Conservation (phyloP, 805 yeast genomes). For the Scheffersomyces stipitis region DNA sequence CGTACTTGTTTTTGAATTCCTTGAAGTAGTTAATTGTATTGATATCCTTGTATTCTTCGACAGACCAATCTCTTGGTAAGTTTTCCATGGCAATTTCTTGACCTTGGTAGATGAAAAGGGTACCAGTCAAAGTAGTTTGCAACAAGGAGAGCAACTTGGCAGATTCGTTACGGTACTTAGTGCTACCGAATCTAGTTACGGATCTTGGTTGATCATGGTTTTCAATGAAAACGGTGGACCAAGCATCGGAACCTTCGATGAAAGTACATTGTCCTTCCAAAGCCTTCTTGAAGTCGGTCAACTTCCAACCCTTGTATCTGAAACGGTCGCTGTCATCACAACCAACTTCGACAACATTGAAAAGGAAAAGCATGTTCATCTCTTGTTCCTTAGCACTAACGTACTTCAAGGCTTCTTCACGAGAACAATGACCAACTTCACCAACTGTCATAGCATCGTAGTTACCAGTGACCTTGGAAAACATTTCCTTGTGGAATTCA, state of each 20-base stretch:
- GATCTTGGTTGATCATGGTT: conserved; percentile 62
- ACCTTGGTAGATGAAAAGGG: conserved; percentile 58
- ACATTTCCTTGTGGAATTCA: conserved; percentile 57
- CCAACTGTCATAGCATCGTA: conserved; percentile 60
- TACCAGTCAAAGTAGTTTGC: conserved; percentile 50
- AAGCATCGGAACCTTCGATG: conserved; percentile 50
- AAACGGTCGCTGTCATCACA: conserved; percentile 35
- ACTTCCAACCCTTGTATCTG: conserved; percentile 28
- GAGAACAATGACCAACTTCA: conserved; percentile 47
- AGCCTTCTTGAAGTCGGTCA: conserved; percentile 40
- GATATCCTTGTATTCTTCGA: conserved; percentile 52
- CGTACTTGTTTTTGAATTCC: conserved; percentile 25
- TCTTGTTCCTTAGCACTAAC: conserved; percentile 41
- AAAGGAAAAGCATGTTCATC: conserved; percentile 42
- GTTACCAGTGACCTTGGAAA: conserved; percentile 37
- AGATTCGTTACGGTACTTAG: conserved; percentile 31
- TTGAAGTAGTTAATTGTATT: conserved; percentile 44
- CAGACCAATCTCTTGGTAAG: conserved; percentile 44
- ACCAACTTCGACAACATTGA: conserved; percentile 37
- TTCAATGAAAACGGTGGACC: conserved; percentile 56
- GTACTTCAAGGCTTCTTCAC: conserved; percentile 43
- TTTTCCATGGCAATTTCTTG: conserved; percentile 61
- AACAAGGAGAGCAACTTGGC: conserved; percentile 51
- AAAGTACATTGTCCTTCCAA: conserved; percentile 25
- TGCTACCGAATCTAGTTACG: conserved; percentile 50